Evolutionary conservation across 805 yeast genomes (phyloP).

Genomic region (Starmerella khaoyaiensis): DNA sequence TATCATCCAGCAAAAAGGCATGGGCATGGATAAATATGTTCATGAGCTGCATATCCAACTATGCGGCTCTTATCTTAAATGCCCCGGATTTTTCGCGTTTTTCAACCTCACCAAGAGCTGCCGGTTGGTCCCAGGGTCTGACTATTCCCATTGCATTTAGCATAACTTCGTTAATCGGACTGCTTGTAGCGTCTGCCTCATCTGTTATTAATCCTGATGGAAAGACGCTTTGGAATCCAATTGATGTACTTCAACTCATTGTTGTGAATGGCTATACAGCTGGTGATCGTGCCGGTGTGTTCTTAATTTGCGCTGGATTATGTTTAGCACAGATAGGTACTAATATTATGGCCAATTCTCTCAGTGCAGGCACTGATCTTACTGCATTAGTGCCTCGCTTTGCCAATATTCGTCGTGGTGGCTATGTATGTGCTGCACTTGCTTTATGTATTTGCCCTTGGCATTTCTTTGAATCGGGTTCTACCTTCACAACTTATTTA

Average conservation of each 20-base stretch:
- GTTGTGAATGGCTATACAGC: constrained; percentile 28
- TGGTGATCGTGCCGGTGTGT: constrained; percentile 67
- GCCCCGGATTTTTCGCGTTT: constrained; percentile 85
- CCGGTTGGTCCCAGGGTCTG: constrained; percentile 39
- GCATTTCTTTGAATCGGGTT: constrained; percentile 58
- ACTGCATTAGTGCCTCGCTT: constrained; percentile 37
- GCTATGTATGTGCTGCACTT: constrained; percentile 58
- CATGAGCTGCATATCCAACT: constrained; percentile 74
- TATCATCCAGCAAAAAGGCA: constrained; percentile 48
- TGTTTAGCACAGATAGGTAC: constrained; percentile 39
- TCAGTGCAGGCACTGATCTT: constrained; percentile 39
- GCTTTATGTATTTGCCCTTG: constrained; percentile 71
- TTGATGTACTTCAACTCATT: constrained; percentile 57
- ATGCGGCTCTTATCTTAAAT: constrained; percentile 77
- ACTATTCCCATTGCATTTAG: constrained; percentile 70
- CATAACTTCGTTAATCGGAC: constrained; percentile 71
- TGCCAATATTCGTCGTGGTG: constrained; percentile 61
- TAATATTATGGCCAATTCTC: constrained; percentile 37
- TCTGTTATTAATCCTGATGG: constrained; percentile 41
- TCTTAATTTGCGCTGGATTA: constrained; percentile 56
- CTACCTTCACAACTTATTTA: constrained; percentile 64
- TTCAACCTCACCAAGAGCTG: constrained; percentile 37
- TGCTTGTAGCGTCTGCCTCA: constrained; percentile 71
- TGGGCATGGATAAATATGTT: constrained; percentile 75
- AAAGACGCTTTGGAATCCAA: constrained; percentile 68